Evolutionary conservation across 805 yeast species (phyloP).

Genomic region (Lipomyces yamanashiensis): DNA sequence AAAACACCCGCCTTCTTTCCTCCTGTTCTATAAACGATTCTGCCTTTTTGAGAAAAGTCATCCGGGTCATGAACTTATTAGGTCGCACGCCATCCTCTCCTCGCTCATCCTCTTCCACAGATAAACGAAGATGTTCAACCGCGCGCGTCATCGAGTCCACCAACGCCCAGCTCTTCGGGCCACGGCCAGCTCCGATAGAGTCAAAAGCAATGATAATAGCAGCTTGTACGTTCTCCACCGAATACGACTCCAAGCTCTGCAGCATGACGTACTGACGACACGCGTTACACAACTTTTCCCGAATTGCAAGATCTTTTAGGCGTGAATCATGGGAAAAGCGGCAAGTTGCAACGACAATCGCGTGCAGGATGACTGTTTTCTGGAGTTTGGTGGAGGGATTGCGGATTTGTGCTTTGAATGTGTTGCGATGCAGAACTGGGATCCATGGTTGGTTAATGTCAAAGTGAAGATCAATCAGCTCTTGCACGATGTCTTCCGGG

Average conservation of each 20-base stretch:
- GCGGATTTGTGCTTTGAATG: conserved; percentile 4
- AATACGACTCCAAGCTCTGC: conserved; percentile 13
- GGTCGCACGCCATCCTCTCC: neutral
- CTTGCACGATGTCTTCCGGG: conserved; percentile 12
- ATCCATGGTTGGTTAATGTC: conserved; percentile 22
- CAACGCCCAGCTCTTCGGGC: conserved; percentile 22
- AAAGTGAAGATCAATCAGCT: conserved; percentile 20
- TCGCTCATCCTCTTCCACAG: conserved; percentile 18
- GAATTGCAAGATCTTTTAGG: neutral
- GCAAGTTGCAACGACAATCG: conserved; percentile 12
- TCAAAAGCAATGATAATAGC: conserved; percentile 22
- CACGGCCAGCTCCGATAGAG: conserved; percentile 19
- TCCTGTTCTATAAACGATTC: conserved; percentile 17
- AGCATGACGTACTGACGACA: conserved; percentile 22
- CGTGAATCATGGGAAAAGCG: conserved; percentile 17
- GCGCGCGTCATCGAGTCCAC: conserved; percentile 24
- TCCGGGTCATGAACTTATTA: conserved; percentile 18
- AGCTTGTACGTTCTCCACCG: conserved; percentile 24
- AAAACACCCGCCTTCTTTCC: conserved; percentile 22
- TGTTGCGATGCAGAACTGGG: conserved; percentile 14
- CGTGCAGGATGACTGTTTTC: conserved; percentile 7
- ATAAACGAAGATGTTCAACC: conserved; percentile 21
- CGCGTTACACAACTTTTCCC: conserved; percentile 12
- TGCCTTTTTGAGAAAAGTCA: conserved; percentile 14
- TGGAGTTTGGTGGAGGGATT: neutral